Base-by-base conservation (phyloP, 257 asterid genomes). In the Capsicum chinense region DNA sequence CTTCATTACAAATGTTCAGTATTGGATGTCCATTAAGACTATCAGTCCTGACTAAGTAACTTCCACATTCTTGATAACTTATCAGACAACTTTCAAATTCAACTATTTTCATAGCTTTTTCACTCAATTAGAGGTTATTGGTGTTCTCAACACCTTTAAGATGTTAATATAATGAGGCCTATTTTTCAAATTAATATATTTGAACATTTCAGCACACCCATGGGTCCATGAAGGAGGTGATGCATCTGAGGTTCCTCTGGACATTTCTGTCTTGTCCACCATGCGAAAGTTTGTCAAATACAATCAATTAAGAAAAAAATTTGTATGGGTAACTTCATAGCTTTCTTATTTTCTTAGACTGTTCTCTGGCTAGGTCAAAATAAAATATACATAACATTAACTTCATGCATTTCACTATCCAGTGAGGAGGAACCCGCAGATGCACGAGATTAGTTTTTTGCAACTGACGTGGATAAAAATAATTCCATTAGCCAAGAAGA, bases 201-300 rank as follows among this genome's bases (percentile, higher is more conserved):
- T 63, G 11, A 60, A 76, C 85, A 54, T 86, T 90, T 78, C 95
- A 95, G 99, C 99, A 35, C 99, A 97, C 86, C 92, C 95, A 56
- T 97, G 99, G 99, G 99, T 97, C 64, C 90, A 98, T 64, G 99
- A 97, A 90, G 99, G 99, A 85, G 99, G 99, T 68, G 93, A 91
- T 90, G 99, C 99, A 56, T 95, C 98, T 7, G 99, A 97, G 88
- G 95, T 97, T 86, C 99, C 99, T 57, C 89, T 97, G 11, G 99
- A 97, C 91, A 97, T 97, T 60, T 97, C 98, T 26, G 96, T 97
- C 57, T 89, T 97, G 58, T 88, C 92, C 73, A 97, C 93, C 90
- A 97, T 97, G 97, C 93, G 99, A 52, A 96, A 93, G 76, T 97
- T 97, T 90, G 99, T 97, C 83, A 95, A 83, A 76, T 97, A 97